Percentiles rank a stretch among this genome's conserved stretches.
These are phyloP conservation scores for Monosporascus cannonballus DNA, from an alignment of 2,329 filamentous ascomycete species.

Conservation along the genomic window DNA sequence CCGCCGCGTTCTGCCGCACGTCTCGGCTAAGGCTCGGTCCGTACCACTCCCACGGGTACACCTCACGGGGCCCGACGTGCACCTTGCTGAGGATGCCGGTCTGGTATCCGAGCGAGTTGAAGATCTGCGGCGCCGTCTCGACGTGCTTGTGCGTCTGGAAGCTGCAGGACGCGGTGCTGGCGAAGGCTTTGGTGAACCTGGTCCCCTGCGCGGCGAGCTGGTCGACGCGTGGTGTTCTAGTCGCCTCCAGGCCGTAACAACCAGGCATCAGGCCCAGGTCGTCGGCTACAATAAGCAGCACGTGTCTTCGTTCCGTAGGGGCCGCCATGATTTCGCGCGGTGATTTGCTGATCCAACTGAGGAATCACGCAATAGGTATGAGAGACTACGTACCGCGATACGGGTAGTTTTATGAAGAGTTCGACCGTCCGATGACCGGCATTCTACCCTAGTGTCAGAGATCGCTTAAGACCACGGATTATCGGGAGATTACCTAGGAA, in stretches of 20 bases:
- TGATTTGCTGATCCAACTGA: background rate
- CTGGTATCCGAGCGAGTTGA: constrained; percentile 33
- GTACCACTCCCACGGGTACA: constrained; percentile 37
- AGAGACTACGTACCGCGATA: too few species aligned
- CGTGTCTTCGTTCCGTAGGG: constrained; percentile 21
- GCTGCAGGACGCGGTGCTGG: constrained; percentile 42
- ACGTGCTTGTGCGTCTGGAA: constrained; percentile 39
- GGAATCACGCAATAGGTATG: too few species aligned
- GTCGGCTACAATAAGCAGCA: constrained; percentile 35
- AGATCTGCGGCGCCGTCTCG: constrained; percentile 32
- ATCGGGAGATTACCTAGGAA: background rate
- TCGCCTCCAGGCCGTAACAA: constrained; percentile 26
- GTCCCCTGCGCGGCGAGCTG: constrained; percentile 30
- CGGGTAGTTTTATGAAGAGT: too few species aligned
- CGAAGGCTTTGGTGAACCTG: constrained; percentile 34
- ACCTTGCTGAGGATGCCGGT: constrained; percentile 37
- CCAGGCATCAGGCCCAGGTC: constrained; percentile 33
- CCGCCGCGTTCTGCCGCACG: constrained; percentile 23
- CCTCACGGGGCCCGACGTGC: constrained; percentile 35
- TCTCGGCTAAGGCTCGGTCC: constrained; percentile 37
- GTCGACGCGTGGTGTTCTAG: constrained; percentile 35
- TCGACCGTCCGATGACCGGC: too few species aligned
- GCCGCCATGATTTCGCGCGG: background rate
- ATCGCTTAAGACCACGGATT: background rate
- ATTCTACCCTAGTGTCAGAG: too few species aligned